Evolutionary conservation across 257 asterid species (phyloP), one percentile per base, ranked within the genome.

Genomic region (Solanum acaule): DNA sequence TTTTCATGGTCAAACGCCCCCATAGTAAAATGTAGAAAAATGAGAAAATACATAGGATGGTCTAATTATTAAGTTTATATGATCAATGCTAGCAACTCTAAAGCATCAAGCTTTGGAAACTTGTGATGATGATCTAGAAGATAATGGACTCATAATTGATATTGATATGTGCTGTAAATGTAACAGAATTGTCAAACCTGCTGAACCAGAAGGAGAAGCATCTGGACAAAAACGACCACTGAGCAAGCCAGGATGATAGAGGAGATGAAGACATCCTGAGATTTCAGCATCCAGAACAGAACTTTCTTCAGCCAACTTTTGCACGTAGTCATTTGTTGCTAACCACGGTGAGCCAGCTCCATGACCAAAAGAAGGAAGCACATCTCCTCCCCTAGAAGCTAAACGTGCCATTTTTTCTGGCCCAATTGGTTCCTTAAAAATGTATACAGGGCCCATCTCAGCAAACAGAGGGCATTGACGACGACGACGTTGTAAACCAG

Each of bases 391-490:
- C 90, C 99, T 93, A 89, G 93, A 73, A 89, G 98, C 94, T 93
- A 96, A 93, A 70, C 95, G 94, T 73, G 94, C 91, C 96, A 96
- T 95, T 91, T 92, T 94, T 89, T 96, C 98, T 86, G 98, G 96
- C 86, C 99, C 99, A 93, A 95, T 94, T 20, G 98, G 93, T 90
- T 96, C 98, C 93, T 92, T 96, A 87, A 96, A 96, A 71, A 96
- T 96, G 89, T 96, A 96, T 35, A 96, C 92, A 52, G 99, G 99
- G 22, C 99, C 99, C 99, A 96, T 94, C 92, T 96, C 99, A 88
- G 98, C 98, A 95, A 96, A 96, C 94, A 96, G 89, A 88, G 99
- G 99, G 91, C 99, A 96, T 88, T 96, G 99, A 87, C 99, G 98
- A 77, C 99, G 98, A 40, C 99, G 99, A 20, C 99, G 98, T 89